Conservation (phyloP, 495 filamentous ascomycete genomes). For the Usnea hakonensis region DNA sequence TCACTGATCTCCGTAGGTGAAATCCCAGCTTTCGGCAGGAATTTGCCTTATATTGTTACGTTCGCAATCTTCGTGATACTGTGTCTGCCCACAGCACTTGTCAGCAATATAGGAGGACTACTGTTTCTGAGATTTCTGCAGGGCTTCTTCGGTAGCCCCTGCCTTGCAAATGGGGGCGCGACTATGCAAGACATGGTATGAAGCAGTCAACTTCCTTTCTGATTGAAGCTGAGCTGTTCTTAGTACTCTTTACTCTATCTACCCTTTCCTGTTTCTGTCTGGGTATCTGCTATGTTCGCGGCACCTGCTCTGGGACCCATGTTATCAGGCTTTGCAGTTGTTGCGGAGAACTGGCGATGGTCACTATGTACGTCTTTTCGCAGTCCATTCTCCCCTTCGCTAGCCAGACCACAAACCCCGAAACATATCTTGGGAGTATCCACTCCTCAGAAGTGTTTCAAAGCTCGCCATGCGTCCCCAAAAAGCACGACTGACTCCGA, state of each 20-base stretch:
- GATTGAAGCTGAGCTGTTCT: background rate
- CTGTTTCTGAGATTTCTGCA: constrained; percentile 43
- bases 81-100: constrained; percentile 35
- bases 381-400: too few species aligned
- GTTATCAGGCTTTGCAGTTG: constrained; percentile 52
- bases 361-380: too few species aligned
- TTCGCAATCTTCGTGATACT: constrained; percentile 43
- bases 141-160: constrained; percentile 41
- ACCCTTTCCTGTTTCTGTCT: constrained; percentile 42
- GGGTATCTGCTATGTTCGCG: constrained; percentile 35
- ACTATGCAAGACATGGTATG: constrained; percentile 22
- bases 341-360: constrained; percentile 43
- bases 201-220: background rate
- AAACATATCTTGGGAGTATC: too few species aligned
- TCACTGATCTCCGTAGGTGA: constrained; percentile 23
- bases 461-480: too few species aligned
- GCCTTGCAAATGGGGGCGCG: constrained; percentile 34
- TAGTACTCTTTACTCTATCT: constrained; percentile 28
- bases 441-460: too few species aligned
- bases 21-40: constrained; percentile 41
- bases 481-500: too few species aligned
- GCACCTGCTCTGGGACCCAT: constrained; percentile 49
- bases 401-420: too few species aligned
- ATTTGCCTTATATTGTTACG: constrained; percentile 37
- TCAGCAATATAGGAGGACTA: constrained; percentile 41